A percentile compares a stretch with the other conserved stretches of the same genome.
phyloP scores from a whole-genome alignment of 345 rosid genomes.

The Linum tenue region DNA sequence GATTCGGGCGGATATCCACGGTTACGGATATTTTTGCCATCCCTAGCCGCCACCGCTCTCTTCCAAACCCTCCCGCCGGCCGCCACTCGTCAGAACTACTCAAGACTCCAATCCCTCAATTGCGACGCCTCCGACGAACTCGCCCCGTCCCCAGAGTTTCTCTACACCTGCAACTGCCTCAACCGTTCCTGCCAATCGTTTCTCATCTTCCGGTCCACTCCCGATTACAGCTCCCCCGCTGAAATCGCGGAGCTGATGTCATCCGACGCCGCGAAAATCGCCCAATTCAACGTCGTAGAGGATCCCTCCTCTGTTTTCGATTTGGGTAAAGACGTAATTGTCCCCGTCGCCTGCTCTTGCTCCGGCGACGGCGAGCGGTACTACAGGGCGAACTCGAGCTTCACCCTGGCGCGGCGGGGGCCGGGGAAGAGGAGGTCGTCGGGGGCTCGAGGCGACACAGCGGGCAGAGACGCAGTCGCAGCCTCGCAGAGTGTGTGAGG shows the following conservation, averaged over 20 bases:
- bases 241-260: constrained; percentile 32
- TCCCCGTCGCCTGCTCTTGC: constrained; percentile 37
- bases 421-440: no score
- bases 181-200: constrained; percentile 25
- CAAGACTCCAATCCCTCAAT: constrained; percentile 16
- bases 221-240: constrained; percentile 26
- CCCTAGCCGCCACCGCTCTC: neutral
- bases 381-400: constrained; percentile 27
- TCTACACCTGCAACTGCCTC: constrained; percentile 36
- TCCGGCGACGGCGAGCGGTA: constrained; percentile 7
- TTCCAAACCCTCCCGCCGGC: constrained; percentile 1
- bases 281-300: constrained; percentile 32
- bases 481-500: no score
- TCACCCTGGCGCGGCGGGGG: constrained; percentile 10
- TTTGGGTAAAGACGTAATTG: constrained; percentile 25
- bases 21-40: no score
- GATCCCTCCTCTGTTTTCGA: constrained; percentile 19
- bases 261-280: constrained; percentile 19
- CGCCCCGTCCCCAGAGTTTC: constrained; percentile 27
- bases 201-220: constrained; percentile 34
- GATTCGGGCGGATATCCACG: no score
- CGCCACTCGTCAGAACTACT: constrained; percentile 31
- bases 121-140: constrained; percentile 16
- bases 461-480: no score
- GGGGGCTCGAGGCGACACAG: no score